Conservation (phyloP, 1,139 yeast genomes). For the Suhomyces guaymorum region DNA sequence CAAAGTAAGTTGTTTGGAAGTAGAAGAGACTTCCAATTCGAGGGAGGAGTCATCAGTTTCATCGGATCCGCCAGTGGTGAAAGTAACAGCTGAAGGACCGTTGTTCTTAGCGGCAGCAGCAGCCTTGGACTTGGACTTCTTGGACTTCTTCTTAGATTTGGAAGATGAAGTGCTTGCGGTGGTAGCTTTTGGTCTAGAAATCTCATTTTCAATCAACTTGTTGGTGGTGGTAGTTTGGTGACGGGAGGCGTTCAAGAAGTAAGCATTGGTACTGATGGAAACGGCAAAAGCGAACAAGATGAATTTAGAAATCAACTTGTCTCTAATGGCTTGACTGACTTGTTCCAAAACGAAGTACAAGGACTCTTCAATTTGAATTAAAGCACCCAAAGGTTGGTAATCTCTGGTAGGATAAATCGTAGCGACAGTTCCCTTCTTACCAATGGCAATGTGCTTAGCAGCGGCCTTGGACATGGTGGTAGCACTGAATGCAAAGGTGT, state of each 20-base stretch:
- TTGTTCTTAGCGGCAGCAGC: constrained; percentile 1
- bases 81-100: not conserved
- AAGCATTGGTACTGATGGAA: constrained; percentile 79
- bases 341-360: constrained; percentile 53
- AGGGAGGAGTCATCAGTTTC: constrained; percentile 20
- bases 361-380: constrained; percentile 67
- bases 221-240: constrained; percentile 50
- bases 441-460: constrained; percentile 44
- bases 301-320: constrained; percentile 77
- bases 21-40: constrained; percentile 29
- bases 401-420: constrained; percentile 67
- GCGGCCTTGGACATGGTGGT: constrained; percentile 40
- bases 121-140: constrained; percentile 19
- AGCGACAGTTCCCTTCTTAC: constrained; percentile 56
- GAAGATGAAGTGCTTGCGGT: no score
- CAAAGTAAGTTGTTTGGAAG: constrained; percentile 35
- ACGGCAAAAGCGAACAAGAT: constrained; percentile 71
- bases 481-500: constrained; percentile 34
- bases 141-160: constrained; percentile 20
- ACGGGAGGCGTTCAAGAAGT: constrained; percentile 76
- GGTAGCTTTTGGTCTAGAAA: constrained; percentile 29
- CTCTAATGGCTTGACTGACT: constrained; percentile 75
- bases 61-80: no score
- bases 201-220: constrained; percentile 45
- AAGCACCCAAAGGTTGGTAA: constrained; percentile 66